phyloP scores from a whole-genome alignment of 2,329 filamentous ascomycete species.

The Talaromyces amestolkiae region DNA sequence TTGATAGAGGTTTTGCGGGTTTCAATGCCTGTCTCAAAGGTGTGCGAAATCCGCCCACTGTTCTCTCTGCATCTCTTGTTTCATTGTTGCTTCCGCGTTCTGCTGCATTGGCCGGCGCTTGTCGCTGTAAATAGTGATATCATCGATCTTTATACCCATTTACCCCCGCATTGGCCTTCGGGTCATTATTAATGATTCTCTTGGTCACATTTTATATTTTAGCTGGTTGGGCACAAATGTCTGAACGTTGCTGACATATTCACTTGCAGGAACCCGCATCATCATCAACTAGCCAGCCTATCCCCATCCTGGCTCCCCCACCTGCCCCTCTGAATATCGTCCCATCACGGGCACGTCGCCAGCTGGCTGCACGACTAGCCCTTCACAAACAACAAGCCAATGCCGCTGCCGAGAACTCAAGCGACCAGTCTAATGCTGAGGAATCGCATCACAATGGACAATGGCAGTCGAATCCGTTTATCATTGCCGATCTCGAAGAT shows the following conservation, averaged over 20 bases:
- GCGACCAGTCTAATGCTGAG: conserved; percentile 3
- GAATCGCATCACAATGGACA: conserved; percentile 23
- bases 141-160: conserved; percentile 4
- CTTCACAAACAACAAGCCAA: conserved; percentile 66
- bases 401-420: conserved; percentile 32
- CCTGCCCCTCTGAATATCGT: conserved; percentile 79
- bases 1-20: conserved; percentile 12
- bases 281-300: conserved; percentile 38
- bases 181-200: neutral
- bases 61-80: conserved; percentile 18
- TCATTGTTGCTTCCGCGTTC: conserved; percentile 19
- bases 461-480: conserved; percentile 39
- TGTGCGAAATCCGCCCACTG: conserved; percentile 10
- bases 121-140: conserved; percentile 6
- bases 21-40: conserved; percentile 4
- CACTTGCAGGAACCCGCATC: conserved; percentile 22
- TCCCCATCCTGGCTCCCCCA: conserved; percentile 52
- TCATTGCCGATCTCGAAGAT: conserved; percentile 39
- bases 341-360: conserved; percentile 79
- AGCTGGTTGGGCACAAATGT: conserved; percentile 12
- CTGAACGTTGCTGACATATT: conserved; percentile 23
- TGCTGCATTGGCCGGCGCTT: conserved; percentile 1
- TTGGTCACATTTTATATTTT: neutral
- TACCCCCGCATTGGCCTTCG: neutral
- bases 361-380: conserved; percentile 83